phyloP scores from a whole-genome alignment of 164 flowering plant species.

The Pachysandra terminalis region DNA sequence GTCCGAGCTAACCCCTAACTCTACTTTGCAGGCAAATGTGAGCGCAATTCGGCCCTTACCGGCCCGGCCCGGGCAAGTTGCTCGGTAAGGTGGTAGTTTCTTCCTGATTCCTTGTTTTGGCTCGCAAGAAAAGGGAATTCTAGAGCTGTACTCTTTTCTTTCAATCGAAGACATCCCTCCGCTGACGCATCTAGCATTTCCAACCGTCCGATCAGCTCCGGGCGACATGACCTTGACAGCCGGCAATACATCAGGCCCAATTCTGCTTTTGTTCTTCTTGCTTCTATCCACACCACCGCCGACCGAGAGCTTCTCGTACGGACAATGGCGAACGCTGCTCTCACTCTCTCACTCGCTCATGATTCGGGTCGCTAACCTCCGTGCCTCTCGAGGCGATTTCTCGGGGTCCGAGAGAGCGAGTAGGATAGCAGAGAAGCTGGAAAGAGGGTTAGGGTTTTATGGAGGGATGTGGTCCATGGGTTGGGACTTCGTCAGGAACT shows the following conservation, averaged over 20 bases:
- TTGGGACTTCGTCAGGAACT: slow-evolving; percentile 55
- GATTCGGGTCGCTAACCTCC: slow-evolving; percentile 56
- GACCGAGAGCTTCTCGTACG: background rate
- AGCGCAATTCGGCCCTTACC: no score
- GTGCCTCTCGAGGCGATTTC: slow-evolving; percentile 50
- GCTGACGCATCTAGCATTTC: background rate
- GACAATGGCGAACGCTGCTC: slow-evolving; percentile 12
- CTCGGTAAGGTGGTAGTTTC: no score
- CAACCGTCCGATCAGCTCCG: background rate
- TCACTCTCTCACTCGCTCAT: slow-evolving; percentile 36
- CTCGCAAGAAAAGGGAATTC: no score
- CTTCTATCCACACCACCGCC: slow-evolving; percentile 6
- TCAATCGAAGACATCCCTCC: no score
- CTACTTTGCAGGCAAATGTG: no score
- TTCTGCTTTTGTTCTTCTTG: slow-evolving; percentile 3
- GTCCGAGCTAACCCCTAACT: no score
- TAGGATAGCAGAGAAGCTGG: slow-evolving; percentile 39
- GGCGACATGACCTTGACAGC: background rate
- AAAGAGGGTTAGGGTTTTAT: slow-evolving; percentile 40
- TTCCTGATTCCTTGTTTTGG: no score
- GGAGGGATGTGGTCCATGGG: slow-evolving; percentile 33
- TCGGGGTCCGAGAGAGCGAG: slow-evolving; percentile 45
- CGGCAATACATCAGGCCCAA: background rate
- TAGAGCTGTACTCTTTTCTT: no score
- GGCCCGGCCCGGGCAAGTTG: no score